Evolutionary conservation across 208 protist genomes (phyloP).

Genomic region (Trypanosoma lewisi): DNA sequence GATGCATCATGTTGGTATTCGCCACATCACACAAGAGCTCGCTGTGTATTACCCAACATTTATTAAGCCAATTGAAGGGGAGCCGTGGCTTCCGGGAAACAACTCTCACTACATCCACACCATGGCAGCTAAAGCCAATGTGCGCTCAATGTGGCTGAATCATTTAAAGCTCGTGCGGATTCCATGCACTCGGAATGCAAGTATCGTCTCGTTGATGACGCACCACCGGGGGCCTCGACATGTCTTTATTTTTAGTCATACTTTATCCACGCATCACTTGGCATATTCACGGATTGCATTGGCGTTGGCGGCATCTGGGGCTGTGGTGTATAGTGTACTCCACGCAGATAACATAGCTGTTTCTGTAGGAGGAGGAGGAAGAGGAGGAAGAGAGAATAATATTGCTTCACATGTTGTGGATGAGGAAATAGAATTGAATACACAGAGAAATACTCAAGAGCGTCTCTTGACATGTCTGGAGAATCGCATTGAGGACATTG

Average conservation of each 20-base stretch:
- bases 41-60: slow-evolving; percentile 25
- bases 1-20: slow-evolving; percentile 21
- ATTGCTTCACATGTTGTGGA: not conserved
- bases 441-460: not conserved
- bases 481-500: slow-evolving; percentile 16
- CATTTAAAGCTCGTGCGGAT: slow-evolving; percentile 21
- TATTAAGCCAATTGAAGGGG: slow-evolving; percentile 25
- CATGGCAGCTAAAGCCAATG: slow-evolving; percentile 1
- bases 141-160: slow-evolving; percentile 6
- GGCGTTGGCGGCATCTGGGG: slow-evolving; percentile 12
- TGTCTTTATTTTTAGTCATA: slow-evolving; percentile 22
- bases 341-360: slow-evolving; percentile 10
- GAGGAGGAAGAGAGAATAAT: no score
- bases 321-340: slow-evolving; percentile 17
- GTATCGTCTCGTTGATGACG: slow-evolving; percentile 18
- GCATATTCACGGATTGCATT: slow-evolving; percentile 16
- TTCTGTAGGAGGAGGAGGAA: no score
- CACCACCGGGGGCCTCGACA: slow-evolving; percentile 13
- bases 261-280: slow-evolving; percentile 10
- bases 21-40: slow-evolving; percentile 9
- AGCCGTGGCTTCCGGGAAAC: slow-evolving; percentile 19
- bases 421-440: not conserved
- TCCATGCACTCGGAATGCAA: slow-evolving; percentile 23
- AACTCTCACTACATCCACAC: slow-evolving; percentile 1
- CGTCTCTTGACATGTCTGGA: not conserved